phyloP scores from a whole-genome alignment of 148 eudicot species.

The Cornus florida region DNA sequence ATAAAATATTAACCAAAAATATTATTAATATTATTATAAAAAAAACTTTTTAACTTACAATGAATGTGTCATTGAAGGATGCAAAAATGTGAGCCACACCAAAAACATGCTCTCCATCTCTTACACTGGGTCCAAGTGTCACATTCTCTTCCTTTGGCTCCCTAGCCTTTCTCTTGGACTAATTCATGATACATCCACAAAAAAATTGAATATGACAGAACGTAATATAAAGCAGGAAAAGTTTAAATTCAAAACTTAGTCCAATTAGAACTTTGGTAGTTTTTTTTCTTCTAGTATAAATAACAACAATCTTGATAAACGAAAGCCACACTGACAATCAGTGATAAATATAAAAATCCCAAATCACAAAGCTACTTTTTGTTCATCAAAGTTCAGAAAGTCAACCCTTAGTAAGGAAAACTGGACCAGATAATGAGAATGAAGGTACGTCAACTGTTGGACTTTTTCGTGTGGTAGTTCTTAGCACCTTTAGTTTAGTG shows the following conservation, averaged over 20 bases:
- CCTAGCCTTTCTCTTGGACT: conserved; percentile 70
- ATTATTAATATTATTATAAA: neutral
- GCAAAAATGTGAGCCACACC: conserved; percentile 91
- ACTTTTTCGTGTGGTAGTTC: too few species aligned
- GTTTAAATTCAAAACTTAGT: neutral
- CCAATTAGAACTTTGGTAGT: neutral
- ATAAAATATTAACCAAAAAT: too few species aligned
- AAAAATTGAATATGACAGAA: neutral
- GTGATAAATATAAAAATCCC: neutral
- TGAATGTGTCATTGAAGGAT: conserved; percentile 87
- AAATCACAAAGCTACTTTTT: neutral
- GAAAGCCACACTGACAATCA: neutral
- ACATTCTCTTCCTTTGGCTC: conserved; percentile 84
- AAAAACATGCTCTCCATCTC: conserved; percentile 73
- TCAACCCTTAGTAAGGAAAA: too few species aligned
- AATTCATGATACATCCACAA: neutral
- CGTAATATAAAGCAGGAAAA: neutral
- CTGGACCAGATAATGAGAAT: too few species aligned
- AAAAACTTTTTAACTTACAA: neutral
- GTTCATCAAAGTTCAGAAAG: neutral
- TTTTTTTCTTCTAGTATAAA: too few species aligned
- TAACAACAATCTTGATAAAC: neutral
- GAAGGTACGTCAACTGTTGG: too few species aligned
- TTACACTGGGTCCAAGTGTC: conserved; percentile 69
- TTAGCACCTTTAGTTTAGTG: too few species aligned